A percentile compares a stretch with the other conserved stretches of the same genome.
These are phyloP conservation scores for Porphyrellus cyaneotinctus DNA, from an alignment of 768 basidiomycete species.

Conservation along the genomic window DNA sequence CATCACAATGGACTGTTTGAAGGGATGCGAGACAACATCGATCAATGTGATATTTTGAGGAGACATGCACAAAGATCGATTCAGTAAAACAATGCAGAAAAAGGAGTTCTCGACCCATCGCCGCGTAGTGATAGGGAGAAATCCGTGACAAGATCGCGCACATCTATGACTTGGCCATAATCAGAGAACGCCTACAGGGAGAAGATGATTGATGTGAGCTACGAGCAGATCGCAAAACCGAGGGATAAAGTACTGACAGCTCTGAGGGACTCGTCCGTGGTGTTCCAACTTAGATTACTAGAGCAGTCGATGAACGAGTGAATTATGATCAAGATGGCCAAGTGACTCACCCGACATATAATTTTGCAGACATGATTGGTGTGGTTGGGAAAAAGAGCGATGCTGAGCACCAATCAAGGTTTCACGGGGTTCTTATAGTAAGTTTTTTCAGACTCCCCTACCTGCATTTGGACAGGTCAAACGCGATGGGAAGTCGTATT, in stretches of 20 bases:
- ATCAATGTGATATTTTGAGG: constrained; percentile 9
- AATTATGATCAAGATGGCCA: neutral
- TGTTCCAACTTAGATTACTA: constrained; percentile 34
- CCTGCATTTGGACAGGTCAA: constrained; percentile 25
- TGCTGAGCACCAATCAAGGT: constrained; percentile 13
- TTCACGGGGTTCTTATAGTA: constrained; percentile 28
- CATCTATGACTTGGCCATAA: constrained; percentile 47
- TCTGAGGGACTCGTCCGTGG: constrained; percentile 27
- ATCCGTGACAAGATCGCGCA: constrained; percentile 37
- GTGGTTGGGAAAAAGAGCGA: constrained; percentile 15
- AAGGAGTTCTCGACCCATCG: constrained; percentile 31
- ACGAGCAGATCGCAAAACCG: neutral
- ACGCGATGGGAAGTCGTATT: constrained; percentile 10
- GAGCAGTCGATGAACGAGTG: neutral
- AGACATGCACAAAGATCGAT: constrained; percentile 24
- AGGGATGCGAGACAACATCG: neutral
- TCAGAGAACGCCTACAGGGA: constrained; percentile 39
- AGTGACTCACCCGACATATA: constrained; percentile 33
- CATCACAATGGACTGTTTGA: constrained; percentile 33
- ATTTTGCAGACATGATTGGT: constrained; percentile 29
- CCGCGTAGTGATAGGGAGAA: constrained; percentile 29
- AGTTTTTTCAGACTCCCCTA: constrained; percentile 32
- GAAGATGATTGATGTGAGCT: constrained; percentile 7
- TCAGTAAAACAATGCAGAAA: constrained; percentile 23
- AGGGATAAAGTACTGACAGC: constrained; percentile 18